A percentile compares a stretch with the other conserved stretches of the same genome.
These are phyloP conservation scores for Heterobasidion irregulare DNA, from an alignment of 1,284 basidiomycete genomes.

Conservation along the genomic window DNA sequence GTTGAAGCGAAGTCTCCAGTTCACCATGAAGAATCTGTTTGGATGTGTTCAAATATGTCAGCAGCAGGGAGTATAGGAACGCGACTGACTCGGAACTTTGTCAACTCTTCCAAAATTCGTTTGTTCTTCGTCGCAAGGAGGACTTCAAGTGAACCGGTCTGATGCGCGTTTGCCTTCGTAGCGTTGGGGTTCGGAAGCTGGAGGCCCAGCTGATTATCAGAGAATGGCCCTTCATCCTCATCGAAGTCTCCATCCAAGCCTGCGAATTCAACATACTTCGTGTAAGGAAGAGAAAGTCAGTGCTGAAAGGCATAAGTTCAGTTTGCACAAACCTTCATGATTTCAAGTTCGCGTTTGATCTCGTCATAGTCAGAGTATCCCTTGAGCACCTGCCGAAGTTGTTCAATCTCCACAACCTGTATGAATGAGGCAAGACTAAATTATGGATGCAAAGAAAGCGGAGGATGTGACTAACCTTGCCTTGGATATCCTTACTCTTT, in stretches of 20 bases:
- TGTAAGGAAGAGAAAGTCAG: neutral
- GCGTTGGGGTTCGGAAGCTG: conserved; percentile 84
- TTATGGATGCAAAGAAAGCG: neutral
- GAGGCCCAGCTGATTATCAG: conserved; percentile 34
- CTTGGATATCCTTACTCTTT: conserved; percentile 47
- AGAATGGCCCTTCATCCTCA: conserved; percentile 26
- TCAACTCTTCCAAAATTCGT: conserved; percentile 88
- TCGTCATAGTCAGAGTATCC: conserved; percentile 87
- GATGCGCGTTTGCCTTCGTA: conserved; percentile 67
- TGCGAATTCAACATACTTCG: conserved; percentile 87
- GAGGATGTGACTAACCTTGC: conserved; percentile 35
- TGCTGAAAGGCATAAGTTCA: neutral
- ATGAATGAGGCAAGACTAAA: neutral
- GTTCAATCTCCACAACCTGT: conserved; percentile 56
- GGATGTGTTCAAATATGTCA: neutral
- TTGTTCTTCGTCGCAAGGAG: conserved; percentile 93
- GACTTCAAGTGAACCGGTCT: conserved; percentile 80
- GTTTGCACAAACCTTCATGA: conserved; percentile 74
- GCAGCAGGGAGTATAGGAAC: no score
- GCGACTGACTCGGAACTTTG: conserved; percentile 70
- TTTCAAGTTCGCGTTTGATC: conserved; percentile 91
- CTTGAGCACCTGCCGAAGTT: conserved; percentile 59
- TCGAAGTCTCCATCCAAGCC: conserved; percentile 69
- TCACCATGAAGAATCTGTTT: conserved; percentile 74
- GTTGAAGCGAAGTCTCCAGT: conserved; percentile 59